These are phyloP conservation scores for Rosa persica DNA, from an alignment of 306 rosid genomes.

Conservation along the genomic window DNA sequence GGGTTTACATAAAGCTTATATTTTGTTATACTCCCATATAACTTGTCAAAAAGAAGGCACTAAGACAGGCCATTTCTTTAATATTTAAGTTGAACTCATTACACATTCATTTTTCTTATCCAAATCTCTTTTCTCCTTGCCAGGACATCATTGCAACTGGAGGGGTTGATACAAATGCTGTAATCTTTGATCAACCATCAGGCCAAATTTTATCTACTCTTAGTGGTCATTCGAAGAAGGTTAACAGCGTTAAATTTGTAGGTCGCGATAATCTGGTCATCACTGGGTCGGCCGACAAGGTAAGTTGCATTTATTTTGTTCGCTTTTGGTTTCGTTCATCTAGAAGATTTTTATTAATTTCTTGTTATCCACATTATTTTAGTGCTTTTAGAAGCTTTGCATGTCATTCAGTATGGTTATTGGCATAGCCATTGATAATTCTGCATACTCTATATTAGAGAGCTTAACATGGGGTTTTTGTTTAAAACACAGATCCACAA, in stretches of 20 bases:
- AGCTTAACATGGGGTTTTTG: neutral
- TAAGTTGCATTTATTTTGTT: constrained; percentile 20
- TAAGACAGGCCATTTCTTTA: neutral
- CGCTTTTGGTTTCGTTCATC: neutral
- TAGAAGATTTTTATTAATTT: neutral
- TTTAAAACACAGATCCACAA: neutral
- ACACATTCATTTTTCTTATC: constrained; percentile 13
- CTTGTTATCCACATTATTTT: neutral
- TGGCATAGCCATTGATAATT: neutral
- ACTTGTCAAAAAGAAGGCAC: neutral
- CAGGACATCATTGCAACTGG: constrained; percentile 96
- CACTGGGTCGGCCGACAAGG: constrained; percentile 93
- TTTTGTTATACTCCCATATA: neutral
- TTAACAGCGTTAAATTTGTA: constrained; percentile 85
- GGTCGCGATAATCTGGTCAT: constrained; percentile 66
- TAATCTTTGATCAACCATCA: constrained; percentile 79
- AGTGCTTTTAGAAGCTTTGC: neutral
- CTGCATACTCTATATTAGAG: neutral
- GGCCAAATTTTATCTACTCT: constrained; percentile 94
- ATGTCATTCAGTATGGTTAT: neutral
- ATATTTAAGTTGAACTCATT: constrained; percentile 8
- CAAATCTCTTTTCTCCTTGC: constrained; percentile 5
- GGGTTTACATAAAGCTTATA: neutral
- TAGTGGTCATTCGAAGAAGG: constrained; percentile 96
- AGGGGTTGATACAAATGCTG: constrained; percentile 91